Percentiles rank a stretch among this genome's conserved stretches.
Evolutionary conservation across 352 stramenopile species (phyloP).

Genomic region (Phytophthora gonapodyides): DNA sequence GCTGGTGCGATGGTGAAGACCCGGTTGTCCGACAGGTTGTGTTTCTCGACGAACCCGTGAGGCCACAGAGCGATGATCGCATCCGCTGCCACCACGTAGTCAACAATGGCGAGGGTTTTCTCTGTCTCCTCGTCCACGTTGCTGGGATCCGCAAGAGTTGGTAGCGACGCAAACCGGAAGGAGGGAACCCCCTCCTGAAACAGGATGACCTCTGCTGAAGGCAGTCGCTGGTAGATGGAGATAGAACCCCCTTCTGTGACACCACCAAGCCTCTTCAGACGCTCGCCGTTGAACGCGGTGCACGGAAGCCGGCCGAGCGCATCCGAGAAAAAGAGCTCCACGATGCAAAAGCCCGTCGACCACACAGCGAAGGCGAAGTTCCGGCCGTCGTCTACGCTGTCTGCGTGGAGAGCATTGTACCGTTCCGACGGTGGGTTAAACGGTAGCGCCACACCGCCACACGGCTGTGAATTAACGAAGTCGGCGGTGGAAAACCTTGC

Average conservation of each 20-base stretch:
- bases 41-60: slow-evolving; percentile 37
- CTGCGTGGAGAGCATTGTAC: slow-evolving; percentile 39
- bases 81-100: slow-evolving; percentile 29
- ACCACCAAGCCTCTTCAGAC: slow-evolving; percentile 23
- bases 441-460: slow-evolving; percentile 16
- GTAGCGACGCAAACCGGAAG: slow-evolving; percentile 29
- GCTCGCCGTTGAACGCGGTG: slow-evolving; percentile 24
- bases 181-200: slow-evolving; percentile 22
- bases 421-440: slow-evolving; percentile 36
- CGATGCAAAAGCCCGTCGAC: slow-evolving; percentile 44
- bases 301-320: slow-evolving; percentile 30
- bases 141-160: neutral
- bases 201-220: slow-evolving; percentile 35
- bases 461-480: slow-evolving; percentile 4
- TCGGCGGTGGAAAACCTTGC: slow-evolving; percentile 29
- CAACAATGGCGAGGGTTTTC: slow-evolving; percentile 16
- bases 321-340: slow-evolving; percentile 40
- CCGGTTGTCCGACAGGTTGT: slow-evolving; percentile 37
- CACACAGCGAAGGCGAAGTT: slow-evolving; percentile 42
- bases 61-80: slow-evolving; percentile 39
- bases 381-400: slow-evolving; percentile 19
- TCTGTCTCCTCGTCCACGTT: slow-evolving; percentile 1
- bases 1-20: slow-evolving; percentile 30
- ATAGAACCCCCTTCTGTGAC: slow-evolving; percentile 12
- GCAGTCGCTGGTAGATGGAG: slow-evolving; percentile 37